Percentiles rank a stretch among this genome's conserved stretches.
phyloP scores from a whole-genome alignment of 2,329 filamentous ascomycete genomes.

The Xylaria sp. region DNA sequence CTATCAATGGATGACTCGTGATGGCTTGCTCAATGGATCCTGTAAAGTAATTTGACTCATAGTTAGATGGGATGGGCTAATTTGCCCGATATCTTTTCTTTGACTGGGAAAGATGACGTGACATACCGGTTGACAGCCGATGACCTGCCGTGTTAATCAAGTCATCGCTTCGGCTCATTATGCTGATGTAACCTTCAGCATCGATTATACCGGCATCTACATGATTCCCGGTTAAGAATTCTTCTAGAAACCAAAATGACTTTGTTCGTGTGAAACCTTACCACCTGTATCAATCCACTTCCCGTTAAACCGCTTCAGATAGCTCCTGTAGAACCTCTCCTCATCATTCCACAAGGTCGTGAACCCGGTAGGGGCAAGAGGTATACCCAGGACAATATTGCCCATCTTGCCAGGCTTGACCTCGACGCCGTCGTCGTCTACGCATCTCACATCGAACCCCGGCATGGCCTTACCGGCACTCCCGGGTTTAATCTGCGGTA shows the following conservation, averaged over 20 bases:
- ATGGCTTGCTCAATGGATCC: slow-evolving; percentile 92
- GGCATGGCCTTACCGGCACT: slow-evolving; percentile 92
- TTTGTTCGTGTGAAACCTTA: slow-evolving; percentile 33
- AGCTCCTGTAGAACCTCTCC: slow-evolving; percentile 85
- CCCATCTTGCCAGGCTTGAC: slow-evolving; percentile 81
- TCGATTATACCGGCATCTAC: slow-evolving; percentile 87
- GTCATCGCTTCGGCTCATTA: slow-evolving; percentile 79
- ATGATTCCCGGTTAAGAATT: background rate
- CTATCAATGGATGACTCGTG: slow-evolving; percentile 79
- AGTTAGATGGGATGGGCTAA: slow-evolving; percentile 21
- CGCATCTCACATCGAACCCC: slow-evolving; percentile 86
- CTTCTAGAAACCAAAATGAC: background rate
- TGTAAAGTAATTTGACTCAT: slow-evolving; percentile 49
- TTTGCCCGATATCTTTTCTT: background rate
- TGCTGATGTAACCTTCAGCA: slow-evolving; percentile 72
- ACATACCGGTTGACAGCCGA: slow-evolving; percentile 83
- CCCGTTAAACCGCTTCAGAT: slow-evolving; percentile 82
- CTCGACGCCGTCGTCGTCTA: slow-evolving; percentile 82
- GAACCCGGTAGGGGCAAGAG: slow-evolving; percentile 86
- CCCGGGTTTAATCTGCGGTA: slow-evolving; percentile 77
- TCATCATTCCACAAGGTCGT: slow-evolving; percentile 88
- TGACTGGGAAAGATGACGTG: background rate
- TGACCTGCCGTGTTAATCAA: slow-evolving; percentile 97
- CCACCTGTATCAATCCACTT: slow-evolving; percentile 87
- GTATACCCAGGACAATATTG: slow-evolving; percentile 87